Percentiles rank a stretch among this genome's conserved stretches.
Conservation (phyloP, 2,329 filamentous ascomycete genomes). For the Penicillium capsulatum region DNA sequence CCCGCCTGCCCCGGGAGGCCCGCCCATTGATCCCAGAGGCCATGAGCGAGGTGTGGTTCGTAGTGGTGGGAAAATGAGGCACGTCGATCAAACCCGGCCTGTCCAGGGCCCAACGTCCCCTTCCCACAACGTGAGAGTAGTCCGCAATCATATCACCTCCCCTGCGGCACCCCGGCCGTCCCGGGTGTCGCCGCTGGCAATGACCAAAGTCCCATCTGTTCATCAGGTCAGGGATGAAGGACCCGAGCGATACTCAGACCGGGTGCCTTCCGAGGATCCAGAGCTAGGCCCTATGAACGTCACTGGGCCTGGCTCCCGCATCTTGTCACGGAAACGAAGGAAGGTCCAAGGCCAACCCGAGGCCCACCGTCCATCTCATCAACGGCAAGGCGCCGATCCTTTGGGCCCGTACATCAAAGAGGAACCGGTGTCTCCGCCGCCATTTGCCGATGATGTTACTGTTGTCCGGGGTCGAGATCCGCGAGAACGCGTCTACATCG, state of each 20-base stretch:
- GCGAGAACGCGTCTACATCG: constrained; percentile 47
- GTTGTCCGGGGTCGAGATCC: constrained; percentile 33
- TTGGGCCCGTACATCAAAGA: constrained; percentile 56
- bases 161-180: constrained; percentile 72
- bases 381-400: constrained; percentile 34
- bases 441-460: constrained; percentile 46
- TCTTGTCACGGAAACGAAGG: constrained; percentile 51
- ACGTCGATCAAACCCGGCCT: constrained; percentile 40
- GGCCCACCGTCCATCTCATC: constrained; percentile 32
- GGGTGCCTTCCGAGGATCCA: constrained; percentile 21
- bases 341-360: constrained; percentile 42
- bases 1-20: constrained; percentile 41
- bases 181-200: constrained; percentile 58
- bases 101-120: constrained; percentile 37
- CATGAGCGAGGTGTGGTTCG: constrained; percentile 23
- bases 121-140: constrained; percentile 55
- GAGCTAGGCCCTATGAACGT: constrained; percentile 45
- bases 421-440: constrained; percentile 59
- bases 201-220: constrained; percentile 48
- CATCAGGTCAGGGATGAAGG: constrained; percentile 54
- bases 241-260: constrained; percentile 33
- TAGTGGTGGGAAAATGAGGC: constrained; percentile 37
- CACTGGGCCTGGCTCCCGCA: constrained; percentile 37
- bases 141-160: constrained; percentile 69
- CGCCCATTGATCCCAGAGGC: constrained; percentile 29